Conservation (phyloP, 768 basidiomycete genomes). For the Dictyophora rubrovolvata region DNA sequence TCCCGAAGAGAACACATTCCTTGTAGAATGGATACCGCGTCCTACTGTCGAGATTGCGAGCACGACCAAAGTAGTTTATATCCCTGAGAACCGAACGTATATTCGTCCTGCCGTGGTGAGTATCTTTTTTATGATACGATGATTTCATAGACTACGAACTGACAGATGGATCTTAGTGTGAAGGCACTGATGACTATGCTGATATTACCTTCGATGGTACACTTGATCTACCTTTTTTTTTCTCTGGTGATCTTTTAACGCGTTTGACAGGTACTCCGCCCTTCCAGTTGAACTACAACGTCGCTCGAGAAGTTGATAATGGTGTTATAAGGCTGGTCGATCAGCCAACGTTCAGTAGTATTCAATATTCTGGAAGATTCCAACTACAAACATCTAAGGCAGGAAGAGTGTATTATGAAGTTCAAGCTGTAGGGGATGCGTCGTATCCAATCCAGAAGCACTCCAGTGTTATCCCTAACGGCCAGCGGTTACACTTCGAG, state of each 20-base stretch:
- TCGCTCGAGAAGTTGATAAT: slow-evolving; percentile 56
- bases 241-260: neutral
- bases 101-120: slow-evolving; percentile 51
- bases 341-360: slow-evolving; percentile 76
- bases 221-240: slow-evolving; percentile 10
- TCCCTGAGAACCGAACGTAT: slow-evolving; percentile 60
- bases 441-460: slow-evolving; percentile 66
- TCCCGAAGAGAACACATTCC: slow-evolving; percentile 48
- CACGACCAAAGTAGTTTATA: slow-evolving; percentile 44
- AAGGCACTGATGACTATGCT: slow-evolving; percentile 70
- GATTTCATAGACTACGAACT: neutral
- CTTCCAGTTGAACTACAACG: slow-evolving; percentile 87
- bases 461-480: slow-evolving; percentile 48
- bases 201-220: slow-evolving; percentile 74
- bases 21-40: slow-evolving; percentile 69
- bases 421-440: slow-evolving; percentile 79
- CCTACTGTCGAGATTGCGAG: slow-evolving; percentile 64
- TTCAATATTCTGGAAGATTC: slow-evolving; percentile 69
- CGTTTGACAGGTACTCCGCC: slow-evolving; percentile 63
- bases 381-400: slow-evolving; percentile 69
- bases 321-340: slow-evolving; percentile 64
- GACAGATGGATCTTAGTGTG: slow-evolving; percentile 32
- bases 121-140: neutral
- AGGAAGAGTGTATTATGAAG: slow-evolving; percentile 81
- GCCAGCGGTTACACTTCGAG: slow-evolving; percentile 65